Percentiles rank a stretch among this genome's conserved stretches.
Conservation (phyloP, 2,329 filamentous ascomycete species). For the Fusarium papillatum region DNA sequence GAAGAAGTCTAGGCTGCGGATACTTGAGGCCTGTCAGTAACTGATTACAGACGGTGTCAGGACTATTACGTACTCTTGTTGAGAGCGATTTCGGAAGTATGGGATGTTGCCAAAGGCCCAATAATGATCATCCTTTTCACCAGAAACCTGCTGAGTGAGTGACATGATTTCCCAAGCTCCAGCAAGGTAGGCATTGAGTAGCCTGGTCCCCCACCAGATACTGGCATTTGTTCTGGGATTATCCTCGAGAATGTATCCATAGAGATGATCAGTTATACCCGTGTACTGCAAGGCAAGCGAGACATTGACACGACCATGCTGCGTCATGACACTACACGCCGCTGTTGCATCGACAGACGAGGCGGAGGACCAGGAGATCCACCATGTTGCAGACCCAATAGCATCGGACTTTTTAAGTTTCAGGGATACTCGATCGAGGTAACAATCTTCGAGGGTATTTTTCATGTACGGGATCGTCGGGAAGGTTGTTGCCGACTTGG, state of each 20-base stretch:
- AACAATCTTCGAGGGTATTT: constrained; percentile 19
- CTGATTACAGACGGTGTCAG: too few relatives aligned
- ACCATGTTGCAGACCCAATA: not conserved
- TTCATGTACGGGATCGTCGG: constrained; percentile 20
- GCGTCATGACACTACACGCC: constrained; percentile 10
- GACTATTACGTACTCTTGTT: not conserved
- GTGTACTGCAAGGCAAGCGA: constrained; percentile 21
- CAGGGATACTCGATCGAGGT: not conserved
- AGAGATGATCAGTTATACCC: constrained; percentile 3
- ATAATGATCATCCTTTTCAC: not conserved
- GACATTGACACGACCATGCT: constrained; percentile 7
- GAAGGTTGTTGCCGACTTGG: not conserved
- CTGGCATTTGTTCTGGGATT: constrained; percentile 20
- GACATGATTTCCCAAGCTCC: constrained; percentile 21
- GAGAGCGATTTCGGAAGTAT: not conserved
- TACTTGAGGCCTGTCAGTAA: not conserved
- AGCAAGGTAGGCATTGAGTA: constrained; percentile 21
- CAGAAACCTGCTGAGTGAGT: not conserved
- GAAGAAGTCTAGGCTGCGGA: constrained; percentile 7
- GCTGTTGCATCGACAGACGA: not conserved
- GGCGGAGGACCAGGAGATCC: constrained; percentile 19
- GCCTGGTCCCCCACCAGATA: constrained; percentile 29
- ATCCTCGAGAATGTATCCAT: constrained; percentile 23
- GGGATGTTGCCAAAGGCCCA: constrained; percentile 11
- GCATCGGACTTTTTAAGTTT: constrained; percentile 13